Evolutionary conservation across 202 grass and related monocot species (phyloP).

Genomic region (Hordeum pubiflorum): DNA sequence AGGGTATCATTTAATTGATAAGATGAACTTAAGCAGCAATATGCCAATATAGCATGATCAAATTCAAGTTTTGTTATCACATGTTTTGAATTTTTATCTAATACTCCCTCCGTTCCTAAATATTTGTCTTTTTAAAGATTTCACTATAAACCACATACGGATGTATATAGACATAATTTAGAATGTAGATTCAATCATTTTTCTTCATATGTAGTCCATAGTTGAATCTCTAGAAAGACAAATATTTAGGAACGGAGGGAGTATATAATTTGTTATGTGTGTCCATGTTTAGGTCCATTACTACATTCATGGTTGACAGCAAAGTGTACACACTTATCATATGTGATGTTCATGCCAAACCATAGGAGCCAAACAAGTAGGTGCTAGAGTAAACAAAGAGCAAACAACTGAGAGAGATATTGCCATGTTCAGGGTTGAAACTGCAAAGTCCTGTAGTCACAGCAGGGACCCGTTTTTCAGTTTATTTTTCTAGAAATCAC

Average conservation of each 20-base stretch:
- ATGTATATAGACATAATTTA: too few relatives aligned
- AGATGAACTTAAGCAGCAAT: constrained; percentile 13
- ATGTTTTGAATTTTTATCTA: neutral
- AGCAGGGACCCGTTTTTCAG: neutral
- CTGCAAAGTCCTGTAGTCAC: constrained; percentile 15
- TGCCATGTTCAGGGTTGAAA: constrained; percentile 1
- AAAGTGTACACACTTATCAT: neutral
- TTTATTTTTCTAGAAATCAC: neutral
- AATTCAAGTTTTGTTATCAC: neutral
- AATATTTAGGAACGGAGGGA: too few relatives aligned
- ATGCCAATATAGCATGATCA: neutral
- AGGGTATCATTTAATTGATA: neutral
- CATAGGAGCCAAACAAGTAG: neutral
- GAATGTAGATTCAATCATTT: too few relatives aligned
- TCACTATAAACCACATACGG: too few relatives aligned
- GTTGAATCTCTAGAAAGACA: too few relatives aligned
- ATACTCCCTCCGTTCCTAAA: too few relatives aligned
- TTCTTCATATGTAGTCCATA: too few relatives aligned
- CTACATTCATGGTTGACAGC: neutral
- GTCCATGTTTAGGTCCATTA: constrained; percentile 8
- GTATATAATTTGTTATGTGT: neutral
- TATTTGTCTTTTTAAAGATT: too few relatives aligned
- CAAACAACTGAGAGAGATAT: constrained; percentile 5
- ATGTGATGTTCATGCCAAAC: neutral
- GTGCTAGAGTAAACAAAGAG: neutral